Percentiles rank a stretch among this genome's conserved stretches.
These are phyloP conservation scores for Claviceps pazoutovae DNA, from an alignment of 2,329 filamentous ascomycete species.

Conservation along the genomic window DNA sequence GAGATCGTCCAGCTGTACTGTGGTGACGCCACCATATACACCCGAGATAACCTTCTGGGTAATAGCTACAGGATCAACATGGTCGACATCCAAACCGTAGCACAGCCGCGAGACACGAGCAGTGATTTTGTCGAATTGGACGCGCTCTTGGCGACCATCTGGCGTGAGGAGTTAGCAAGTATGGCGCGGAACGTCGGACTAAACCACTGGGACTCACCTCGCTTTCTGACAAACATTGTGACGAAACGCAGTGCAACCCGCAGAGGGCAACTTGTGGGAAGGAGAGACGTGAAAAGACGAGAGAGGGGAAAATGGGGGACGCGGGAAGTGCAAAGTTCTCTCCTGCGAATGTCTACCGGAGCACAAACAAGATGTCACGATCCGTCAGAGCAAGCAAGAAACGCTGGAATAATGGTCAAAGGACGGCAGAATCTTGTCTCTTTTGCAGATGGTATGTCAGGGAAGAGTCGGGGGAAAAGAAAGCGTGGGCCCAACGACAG, in stretches of 20 bases:
- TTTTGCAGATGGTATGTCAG: no score
- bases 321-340: conserved; percentile 11
- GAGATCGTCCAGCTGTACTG: conserved; percentile 89
- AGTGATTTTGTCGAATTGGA: conserved; percentile 99
- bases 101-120: conserved; percentile 93
- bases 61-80: conserved; percentile 95
- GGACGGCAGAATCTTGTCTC: no score
- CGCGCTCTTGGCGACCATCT: conserved; percentile 99
- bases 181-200: not conserved
- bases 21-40: conserved; percentile 96
- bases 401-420: not conserved
- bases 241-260: conserved; percentile 10
- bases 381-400: not conserved
- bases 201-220: conserved; percentile 31
- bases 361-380: conserved; percentile 12
- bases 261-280: conserved; percentile 11
- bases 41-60: conserved; percentile 99
- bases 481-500: conserved; percentile 8
- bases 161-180: conserved; percentile 15
- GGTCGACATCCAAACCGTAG: conserved; percentile 87
- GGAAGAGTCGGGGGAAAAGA: conserved; percentile 8
- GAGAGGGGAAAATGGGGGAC: conserved; percentile 7
- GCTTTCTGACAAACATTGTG: conserved; percentile 50
- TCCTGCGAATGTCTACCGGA: conserved; percentile 13
- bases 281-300: not conserved